Evolutionary conservation across 805 yeast species (phyloP).

Genomic region (Hanseniaspora lachancei): DNA sequence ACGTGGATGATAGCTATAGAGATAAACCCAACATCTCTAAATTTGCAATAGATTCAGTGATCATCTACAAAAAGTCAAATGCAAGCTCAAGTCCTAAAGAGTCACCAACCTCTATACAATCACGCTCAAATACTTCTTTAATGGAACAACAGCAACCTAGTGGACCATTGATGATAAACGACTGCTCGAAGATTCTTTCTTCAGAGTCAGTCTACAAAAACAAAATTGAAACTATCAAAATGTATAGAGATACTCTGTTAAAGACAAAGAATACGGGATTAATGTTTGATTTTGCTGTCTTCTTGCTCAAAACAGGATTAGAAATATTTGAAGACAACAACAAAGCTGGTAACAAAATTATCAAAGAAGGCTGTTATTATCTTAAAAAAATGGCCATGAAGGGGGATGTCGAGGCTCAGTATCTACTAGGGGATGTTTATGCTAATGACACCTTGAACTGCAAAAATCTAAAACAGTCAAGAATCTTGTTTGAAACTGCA

Average conservation of each 20-base stretch:
- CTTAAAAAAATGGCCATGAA: conserved; percentile 60
- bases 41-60: not conserved
- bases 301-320: conserved; percentile 74
- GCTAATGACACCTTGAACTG: conserved; percentile 75
- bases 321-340: conserved; percentile 27
- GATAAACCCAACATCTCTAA: not conserved
- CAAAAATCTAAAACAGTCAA: conserved; percentile 64
- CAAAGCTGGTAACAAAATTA: conserved; percentile 37
- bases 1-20: not conserved
- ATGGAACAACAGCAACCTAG: not conserved
- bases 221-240: conserved; percentile 36
- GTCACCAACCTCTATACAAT: not conserved
- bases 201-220: conserved; percentile 21
- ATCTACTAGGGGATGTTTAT: conserved; percentile 78
- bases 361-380: conserved; percentile 65
- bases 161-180: not conserved
- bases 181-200: not conserved
- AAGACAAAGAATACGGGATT: conserved; percentile 68
- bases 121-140: not conserved
- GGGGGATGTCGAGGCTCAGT: conserved; percentile 83
- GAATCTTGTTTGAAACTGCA: conserved; percentile 66
- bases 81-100: not conserved
- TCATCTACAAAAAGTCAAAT: not conserved
- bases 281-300: conserved; percentile 84
- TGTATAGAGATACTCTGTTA: conserved; percentile 39